A percentile compares a stretch with the other conserved stretches of the same genome.
Conservation (phyloP, 108 stramenopile species). For the Stephanodiscus minutulus region DNA sequence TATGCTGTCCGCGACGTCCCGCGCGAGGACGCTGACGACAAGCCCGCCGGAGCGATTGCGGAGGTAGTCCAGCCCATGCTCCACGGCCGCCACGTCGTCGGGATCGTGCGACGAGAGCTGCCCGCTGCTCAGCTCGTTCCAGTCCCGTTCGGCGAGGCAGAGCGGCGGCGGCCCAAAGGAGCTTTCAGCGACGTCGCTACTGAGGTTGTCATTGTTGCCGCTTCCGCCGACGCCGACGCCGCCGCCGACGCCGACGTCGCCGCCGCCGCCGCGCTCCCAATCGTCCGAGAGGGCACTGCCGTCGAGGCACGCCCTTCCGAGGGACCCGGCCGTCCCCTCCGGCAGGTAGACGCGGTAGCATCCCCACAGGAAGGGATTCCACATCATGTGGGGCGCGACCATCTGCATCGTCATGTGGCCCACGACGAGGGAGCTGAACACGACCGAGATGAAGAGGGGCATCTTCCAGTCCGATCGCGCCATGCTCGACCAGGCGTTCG, state of each 20-base stretch:
- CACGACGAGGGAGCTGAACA: conserved; percentile 2
- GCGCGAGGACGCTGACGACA: conserved; percentile 47
- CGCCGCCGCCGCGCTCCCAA: background rate
- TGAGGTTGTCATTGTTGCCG: background rate
- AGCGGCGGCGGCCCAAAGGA: conserved; percentile 10
- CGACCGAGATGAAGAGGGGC: background rate
- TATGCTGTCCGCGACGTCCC: conserved; percentile 44
- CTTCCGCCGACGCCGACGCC: no score
- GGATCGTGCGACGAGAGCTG: conserved; percentile 38
- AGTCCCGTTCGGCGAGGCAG: conserved; percentile 40
- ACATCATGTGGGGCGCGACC: conserved; percentile 20
- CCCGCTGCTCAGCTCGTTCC: conserved; percentile 43
- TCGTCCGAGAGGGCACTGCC: conserved; percentile 1
- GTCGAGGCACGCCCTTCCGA: conserved; percentile 30
- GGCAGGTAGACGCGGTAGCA: conserved; percentile 38
- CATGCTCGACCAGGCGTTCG: background rate
- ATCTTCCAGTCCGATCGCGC: conserved; percentile 4
- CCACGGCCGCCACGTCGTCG: conserved; percentile 49
- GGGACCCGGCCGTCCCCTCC: conserved; percentile 1
- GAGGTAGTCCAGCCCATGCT: conserved; percentile 40
- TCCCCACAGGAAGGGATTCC: conserved; percentile 52
- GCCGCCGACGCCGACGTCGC: no score
- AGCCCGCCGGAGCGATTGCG: conserved; percentile 40
- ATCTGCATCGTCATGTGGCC: conserved; percentile 31
- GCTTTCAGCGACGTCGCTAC: background rate